Evolutionary conservation across 2,329 filamentous ascomycete genomes (phyloP).

Genomic region (Talaromyces sp.): DNA sequence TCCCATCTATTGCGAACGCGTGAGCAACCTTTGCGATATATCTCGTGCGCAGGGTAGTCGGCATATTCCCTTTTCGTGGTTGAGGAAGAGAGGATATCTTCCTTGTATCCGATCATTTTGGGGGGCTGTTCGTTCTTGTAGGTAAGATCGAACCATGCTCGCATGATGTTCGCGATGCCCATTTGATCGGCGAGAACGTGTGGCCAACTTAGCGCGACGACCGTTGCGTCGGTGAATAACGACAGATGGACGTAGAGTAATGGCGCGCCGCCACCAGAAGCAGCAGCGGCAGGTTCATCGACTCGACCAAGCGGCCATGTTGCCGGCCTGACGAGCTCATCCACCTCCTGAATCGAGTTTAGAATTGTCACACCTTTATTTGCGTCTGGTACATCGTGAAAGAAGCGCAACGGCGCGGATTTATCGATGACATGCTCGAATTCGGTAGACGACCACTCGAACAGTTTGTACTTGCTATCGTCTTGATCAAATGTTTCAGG

Average conservation of each 20-base stretch:
- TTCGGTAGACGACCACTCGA: background rate
- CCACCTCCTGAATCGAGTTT: background rate
- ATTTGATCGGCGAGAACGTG: constrained; percentile 1
- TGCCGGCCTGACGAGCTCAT: background rate
- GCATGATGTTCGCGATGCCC: background rate
- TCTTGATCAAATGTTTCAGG: background rate
- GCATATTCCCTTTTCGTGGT: background rate
- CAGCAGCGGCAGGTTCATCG: background rate
- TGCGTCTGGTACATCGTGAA: background rate
- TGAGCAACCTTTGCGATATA: background rate
- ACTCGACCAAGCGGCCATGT: background rate
- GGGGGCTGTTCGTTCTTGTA: background rate
- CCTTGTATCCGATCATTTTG: background rate
- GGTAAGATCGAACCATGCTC: background rate
- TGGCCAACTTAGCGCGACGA: background rate
- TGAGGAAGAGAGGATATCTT: background rate
- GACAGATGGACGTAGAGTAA: constrained; percentile 1
- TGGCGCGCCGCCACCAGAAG: background rate
- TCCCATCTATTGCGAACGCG: background rate
- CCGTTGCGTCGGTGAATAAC: background rate
- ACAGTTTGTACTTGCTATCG: background rate
- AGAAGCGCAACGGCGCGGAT: background rate
- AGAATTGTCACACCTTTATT: background rate
- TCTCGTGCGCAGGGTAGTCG: background rate
- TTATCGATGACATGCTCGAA: background rate